Conservation (phyloP, 108 stramenopile species). For the Stephanodiscus minutulus region DNA sequence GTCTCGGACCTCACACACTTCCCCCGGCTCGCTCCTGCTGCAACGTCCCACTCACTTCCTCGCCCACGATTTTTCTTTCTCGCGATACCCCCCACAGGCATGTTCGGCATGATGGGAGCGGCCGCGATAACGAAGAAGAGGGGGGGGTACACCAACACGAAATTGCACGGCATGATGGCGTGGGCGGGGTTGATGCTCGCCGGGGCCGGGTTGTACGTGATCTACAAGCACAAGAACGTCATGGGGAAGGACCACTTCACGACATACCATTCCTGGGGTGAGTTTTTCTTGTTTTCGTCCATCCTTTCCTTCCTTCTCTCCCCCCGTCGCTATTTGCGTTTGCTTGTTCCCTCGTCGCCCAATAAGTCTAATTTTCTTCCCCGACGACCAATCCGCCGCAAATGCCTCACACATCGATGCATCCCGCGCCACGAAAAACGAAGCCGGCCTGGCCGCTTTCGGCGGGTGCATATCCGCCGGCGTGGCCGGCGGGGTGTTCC, state of each 20-base stretch:
- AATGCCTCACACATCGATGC: not conserved
- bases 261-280: conserved; percentile 58
- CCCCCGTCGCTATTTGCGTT: not conserved
- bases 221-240: conserved; percentile 75
- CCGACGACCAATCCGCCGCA: not conserved
- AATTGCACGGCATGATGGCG: conserved; percentile 74
- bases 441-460: conserved; percentile 55
- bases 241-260: conserved; percentile 67
- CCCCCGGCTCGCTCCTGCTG: not conserved
- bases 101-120: conserved; percentile 75
- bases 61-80: too few relatives aligned
- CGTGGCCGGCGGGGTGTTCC: conserved; percentile 67
- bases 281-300: not conserved
- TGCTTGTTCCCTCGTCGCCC: not conserved
- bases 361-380: not conserved
- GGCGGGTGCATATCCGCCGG: conserved; percentile 47
- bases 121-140: conserved; percentile 75
- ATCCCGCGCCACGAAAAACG: not conserved
- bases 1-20: too few relatives aligned
- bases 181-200: conserved; percentile 54
- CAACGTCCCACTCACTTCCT: not conserved
- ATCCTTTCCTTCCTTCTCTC: not conserved
- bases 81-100: conserved; percentile 30
- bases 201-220: conserved; percentile 66
- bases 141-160: conserved; percentile 85